Percentiles rank a stretch among this genome's conserved stretches.
phyloP scores from a whole-genome alignment of 2,329 filamentous ascomycete genomes.

The Aspergillus oerlinghausenensis region DNA sequence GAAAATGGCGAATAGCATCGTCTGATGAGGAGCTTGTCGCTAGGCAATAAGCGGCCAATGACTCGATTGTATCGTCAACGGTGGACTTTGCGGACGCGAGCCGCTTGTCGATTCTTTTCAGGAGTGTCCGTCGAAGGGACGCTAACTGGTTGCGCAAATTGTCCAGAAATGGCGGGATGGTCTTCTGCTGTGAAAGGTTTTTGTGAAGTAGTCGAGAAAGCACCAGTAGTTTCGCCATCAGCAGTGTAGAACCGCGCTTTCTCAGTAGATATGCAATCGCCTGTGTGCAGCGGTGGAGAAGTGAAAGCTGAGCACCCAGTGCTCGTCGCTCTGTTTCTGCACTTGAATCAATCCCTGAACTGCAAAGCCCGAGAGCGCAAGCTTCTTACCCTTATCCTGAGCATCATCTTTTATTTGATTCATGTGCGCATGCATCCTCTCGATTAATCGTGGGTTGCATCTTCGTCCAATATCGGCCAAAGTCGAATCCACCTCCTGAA shows the following conservation, averaged over 20 bases:
- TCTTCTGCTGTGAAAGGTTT: constrained; percentile 55
- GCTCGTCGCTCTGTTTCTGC: constrained; percentile 41
- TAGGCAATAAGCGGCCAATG: constrained; percentile 76
- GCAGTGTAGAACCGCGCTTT: constrained; percentile 47
- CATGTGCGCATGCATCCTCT: constrained; percentile 60
- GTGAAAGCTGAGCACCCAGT: constrained; percentile 53
- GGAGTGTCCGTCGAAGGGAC: constrained; percentile 57
- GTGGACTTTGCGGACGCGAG: constrained; percentile 43
- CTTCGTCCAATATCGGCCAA: constrained; percentile 68
- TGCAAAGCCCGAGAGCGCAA: neutral
- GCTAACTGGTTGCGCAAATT: constrained; percentile 61
- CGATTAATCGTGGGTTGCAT: constrained; percentile 70
- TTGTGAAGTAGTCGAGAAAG: constrained; percentile 71
- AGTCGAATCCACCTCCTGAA: constrained; percentile 66
- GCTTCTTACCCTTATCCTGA: constrained; percentile 27
- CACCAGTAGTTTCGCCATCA: constrained; percentile 68
- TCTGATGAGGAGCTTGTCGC: constrained; percentile 73
- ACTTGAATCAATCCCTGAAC: constrained; percentile 17
- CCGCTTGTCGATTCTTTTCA: constrained; percentile 59
- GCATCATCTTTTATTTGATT: constrained; percentile 41
- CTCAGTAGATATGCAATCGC: constrained; percentile 52
- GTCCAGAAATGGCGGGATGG: constrained; percentile 53
- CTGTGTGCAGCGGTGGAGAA: constrained; percentile 54
- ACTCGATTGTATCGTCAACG: constrained; percentile 57
- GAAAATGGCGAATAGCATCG: constrained; percentile 74